These are phyloP conservation scores for Cladophialophora bantiana DNA, from an alignment of 2,329 filamentous ascomycete species.

Conservation along the genomic window DNA sequence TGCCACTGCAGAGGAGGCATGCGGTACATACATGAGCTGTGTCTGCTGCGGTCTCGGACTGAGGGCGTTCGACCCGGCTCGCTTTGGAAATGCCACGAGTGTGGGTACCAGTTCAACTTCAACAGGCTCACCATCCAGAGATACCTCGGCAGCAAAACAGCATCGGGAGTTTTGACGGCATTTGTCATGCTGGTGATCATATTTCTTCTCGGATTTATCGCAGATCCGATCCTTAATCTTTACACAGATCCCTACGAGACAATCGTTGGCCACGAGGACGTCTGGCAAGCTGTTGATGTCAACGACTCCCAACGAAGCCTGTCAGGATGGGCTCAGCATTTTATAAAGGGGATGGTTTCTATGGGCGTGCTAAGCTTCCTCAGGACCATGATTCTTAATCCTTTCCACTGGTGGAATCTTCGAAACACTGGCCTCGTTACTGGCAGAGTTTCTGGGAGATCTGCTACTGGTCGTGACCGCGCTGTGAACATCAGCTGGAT, in stretches of 20 bases:
- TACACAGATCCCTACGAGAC: conserved; percentile 80
- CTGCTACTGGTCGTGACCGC: conserved; percentile 72
- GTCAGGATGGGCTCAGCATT: conserved; percentile 81
- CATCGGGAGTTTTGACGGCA: conserved; percentile 75
- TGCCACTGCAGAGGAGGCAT: conserved; percentile 94
- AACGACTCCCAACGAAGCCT: conserved; percentile 24
- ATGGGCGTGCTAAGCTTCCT: conserved; percentile 84
- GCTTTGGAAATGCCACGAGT: conserved; percentile 41
- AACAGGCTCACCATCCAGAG: conserved; percentile 37
- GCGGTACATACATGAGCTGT: conserved; percentile 92
- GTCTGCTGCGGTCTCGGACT: conserved; percentile 81
- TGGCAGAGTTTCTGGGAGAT: conserved; percentile 28
- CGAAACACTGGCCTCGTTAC: conserved; percentile 64
- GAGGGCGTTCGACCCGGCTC: conserved; percentile 63
- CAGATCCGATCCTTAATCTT: conserved; percentile 88
- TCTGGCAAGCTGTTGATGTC: conserved; percentile 37
- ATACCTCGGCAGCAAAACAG: conserved; percentile 68
- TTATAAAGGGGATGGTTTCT: conserved; percentile 87
- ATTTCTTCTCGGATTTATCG: conserved; percentile 87
- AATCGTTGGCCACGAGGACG: conserved; percentile 53
- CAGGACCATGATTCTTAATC: conserved; percentile 75
- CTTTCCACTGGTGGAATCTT: conserved; percentile 79
- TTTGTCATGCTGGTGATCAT: conserved; percentile 73
- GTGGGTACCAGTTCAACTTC: conserved; percentile 41
- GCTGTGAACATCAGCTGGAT: conserved; percentile 80